Evolutionary conservation across 2,329 filamentous ascomycete genomes (phyloP).

Genomic region (Penicillium thymicola): DNA sequence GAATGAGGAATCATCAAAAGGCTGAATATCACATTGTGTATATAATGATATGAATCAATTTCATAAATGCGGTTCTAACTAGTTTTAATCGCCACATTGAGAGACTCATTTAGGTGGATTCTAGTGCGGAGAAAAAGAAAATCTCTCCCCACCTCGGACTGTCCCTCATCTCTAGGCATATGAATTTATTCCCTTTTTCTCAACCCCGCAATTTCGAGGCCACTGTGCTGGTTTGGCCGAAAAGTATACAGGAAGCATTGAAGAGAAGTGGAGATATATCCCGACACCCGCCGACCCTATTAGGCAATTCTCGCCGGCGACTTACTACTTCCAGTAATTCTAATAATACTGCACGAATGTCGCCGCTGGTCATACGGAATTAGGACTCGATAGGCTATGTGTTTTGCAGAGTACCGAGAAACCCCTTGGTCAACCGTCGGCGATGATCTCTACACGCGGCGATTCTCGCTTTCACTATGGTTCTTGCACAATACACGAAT

Average conservation of each 20-base stretch:
- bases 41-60: not conserved
- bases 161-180: not conserved
- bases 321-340: not conserved
- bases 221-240: not conserved
- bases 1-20: not conserved
- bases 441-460: no score
- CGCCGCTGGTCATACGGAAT: not conserved
- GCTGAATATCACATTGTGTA: not conserved
- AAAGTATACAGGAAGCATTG: not conserved
- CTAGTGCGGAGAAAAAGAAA: no score
- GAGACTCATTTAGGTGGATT: no score
- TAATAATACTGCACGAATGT: not conserved
- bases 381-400: not conserved
- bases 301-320: not conserved
- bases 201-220: not conserved
- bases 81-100: no score
- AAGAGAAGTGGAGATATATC: not conserved
- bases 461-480: no score
- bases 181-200: no score
- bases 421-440: not conserved
- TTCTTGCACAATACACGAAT: not conserved
- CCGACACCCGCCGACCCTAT: not conserved
- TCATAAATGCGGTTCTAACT: no score
- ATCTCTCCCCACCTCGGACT: no score
- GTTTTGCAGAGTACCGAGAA: not conserved